A percentile compares a stretch with the other conserved stretches of the same genome.
These are phyloP conservation scores for Backusella macrospora DNA, from an alignment of 192 early-diverging fungal genomes.

Conservation along the genomic window DNA sequence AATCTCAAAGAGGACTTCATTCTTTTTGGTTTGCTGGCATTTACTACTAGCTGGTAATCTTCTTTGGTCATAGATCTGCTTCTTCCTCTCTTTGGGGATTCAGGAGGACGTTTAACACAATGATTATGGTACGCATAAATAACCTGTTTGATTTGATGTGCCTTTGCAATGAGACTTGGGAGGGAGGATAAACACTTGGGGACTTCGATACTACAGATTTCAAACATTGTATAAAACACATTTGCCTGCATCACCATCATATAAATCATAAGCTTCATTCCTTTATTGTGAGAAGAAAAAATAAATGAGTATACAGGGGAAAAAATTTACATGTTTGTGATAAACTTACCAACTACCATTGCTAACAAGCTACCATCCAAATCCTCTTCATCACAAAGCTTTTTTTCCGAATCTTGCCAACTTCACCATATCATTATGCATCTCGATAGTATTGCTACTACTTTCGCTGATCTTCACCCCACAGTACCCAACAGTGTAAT, in stretches of 20 bases:
- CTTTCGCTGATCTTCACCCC: conserved; percentile 9
- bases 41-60: neutral
- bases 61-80: neutral
- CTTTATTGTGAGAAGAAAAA: neutral
- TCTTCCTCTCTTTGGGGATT: neutral
- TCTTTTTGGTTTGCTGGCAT: neutral
- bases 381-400: conserved; percentile 6
- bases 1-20: neutral
- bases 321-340: neutral
- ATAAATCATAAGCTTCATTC: neutral
- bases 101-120: neutral
- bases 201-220: neutral
- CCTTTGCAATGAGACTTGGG: neutral
- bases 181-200: neutral
- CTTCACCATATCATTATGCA: neutral
- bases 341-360: conserved; percentile 11
- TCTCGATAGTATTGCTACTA: neutral
- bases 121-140: neutral
- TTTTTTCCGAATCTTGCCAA: conserved; percentile 1
- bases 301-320: neutral
- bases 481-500: conserved; percentile 1
- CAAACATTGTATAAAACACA: neutral
- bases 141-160: neutral
- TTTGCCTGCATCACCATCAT: neutral
- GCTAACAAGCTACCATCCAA: neutral